Evolutionary conservation across 2,329 filamentous ascomycete genomes (phyloP).

Genomic region (Byssoonygena ceratinophila): DNA sequence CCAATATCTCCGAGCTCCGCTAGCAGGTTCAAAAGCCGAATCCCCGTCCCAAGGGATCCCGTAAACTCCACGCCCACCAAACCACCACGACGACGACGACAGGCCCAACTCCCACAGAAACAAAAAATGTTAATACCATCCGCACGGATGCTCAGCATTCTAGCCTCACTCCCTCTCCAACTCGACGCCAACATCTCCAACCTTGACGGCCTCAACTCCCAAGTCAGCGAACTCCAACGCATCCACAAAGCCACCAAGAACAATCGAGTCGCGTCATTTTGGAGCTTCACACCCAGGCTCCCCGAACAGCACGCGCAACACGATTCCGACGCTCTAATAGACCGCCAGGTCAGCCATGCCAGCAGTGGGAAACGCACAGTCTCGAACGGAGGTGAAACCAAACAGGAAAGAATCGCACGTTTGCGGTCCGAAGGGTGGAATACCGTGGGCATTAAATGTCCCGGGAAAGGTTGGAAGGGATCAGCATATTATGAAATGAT

Average conservation of each 20-base stretch:
- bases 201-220: conserved; percentile 4
- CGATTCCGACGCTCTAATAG: neutral
- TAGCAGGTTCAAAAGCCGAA: neutral
- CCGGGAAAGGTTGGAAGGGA: conserved; percentile 29
- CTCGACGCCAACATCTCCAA: conserved; percentile 11
- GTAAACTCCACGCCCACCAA: neutral
- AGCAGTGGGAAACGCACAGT: neutral
- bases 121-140: conserved; percentile 24
- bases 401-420: conserved; percentile 27
- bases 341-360: neutral
- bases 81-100: neutral
- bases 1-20: neutral
- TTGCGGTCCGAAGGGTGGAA: conserved; percentile 30
- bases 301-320: neutral
- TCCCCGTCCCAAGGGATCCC: conserved; percentile 3
- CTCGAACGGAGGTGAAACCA: conserved; percentile 24
- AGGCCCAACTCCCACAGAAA: conserved; percentile 11
- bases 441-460: conserved; percentile 29
- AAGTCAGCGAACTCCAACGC: conserved; percentile 18
- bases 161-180: conserved; percentile 18
- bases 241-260: conserved; percentile 20
- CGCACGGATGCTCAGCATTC: conserved; percentile 20
- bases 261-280: conserved; percentile 30
- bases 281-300: conserved; percentile 29
- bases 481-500: conserved; percentile 30